A percentile compares a stretch with the other conserved stretches of the same genome.
These are phyloP conservation scores for Dendrostoma leiphaemia DNA, from an alignment of 2,329 filamentous ascomycete genomes.

Conservation along the genomic window DNA sequence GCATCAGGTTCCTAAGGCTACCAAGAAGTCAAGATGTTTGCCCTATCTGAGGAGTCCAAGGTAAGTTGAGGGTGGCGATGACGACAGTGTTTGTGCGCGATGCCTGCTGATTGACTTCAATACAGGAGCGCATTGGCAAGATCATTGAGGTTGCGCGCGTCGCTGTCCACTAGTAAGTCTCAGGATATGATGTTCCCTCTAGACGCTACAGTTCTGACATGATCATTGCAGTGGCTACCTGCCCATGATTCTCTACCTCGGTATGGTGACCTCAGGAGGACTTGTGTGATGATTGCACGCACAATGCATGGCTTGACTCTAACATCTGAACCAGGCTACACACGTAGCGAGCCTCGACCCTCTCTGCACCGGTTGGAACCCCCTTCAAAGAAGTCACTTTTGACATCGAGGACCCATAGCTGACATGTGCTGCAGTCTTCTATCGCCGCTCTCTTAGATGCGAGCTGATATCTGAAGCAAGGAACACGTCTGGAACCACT, in stretches of 20 bases:
- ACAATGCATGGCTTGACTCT: slow-evolving; percentile 17
- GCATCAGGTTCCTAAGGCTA: neutral
- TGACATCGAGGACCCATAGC: neutral
- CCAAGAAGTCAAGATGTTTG: slow-evolving; percentile 46
- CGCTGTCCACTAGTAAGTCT: slow-evolving; percentile 87
- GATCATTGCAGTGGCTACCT: slow-evolving; percentile 74
- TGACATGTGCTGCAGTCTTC: slow-evolving; percentile 19
- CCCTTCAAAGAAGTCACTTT: neutral
- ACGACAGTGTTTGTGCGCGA: neutral
- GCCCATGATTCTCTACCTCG: slow-evolving; percentile 93
- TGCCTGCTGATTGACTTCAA: slow-evolving; percentile 4
- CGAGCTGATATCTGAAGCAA: slow-evolving; percentile 4
- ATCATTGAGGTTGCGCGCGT: slow-evolving; percentile 93
- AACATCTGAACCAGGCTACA: slow-evolving; percentile 65
- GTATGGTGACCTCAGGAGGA: slow-evolving; percentile 46
- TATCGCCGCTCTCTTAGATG: slow-evolving; percentile 54
- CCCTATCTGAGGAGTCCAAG: slow-evolving; percentile 96
- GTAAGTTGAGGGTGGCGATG: slow-evolving; percentile 42
- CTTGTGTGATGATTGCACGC: slow-evolving; percentile 2
- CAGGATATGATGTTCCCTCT: neutral
- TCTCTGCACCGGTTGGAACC: slow-evolving; percentile 36
- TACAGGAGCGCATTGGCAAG: slow-evolving; percentile 93
- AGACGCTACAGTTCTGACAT: slow-evolving; percentile 31
- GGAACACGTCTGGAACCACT: too few relatives aligned
- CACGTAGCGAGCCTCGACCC: slow-evolving; percentile 87